These are phyloP conservation scores for Brassica juncea DNA, from an alignment of 345 rosid species.

Conservation along the genomic window DNA sequence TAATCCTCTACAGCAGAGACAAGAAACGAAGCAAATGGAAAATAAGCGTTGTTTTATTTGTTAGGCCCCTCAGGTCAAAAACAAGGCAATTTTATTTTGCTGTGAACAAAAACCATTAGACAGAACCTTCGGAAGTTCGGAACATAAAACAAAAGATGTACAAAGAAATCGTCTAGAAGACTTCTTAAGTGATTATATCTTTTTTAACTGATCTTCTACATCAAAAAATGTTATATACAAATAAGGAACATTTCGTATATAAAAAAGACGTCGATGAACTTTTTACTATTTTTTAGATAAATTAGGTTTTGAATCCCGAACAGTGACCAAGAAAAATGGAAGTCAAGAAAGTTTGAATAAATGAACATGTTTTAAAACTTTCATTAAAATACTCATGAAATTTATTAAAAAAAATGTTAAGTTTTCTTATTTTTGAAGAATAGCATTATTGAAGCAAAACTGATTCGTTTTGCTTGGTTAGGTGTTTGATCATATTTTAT, in stretches of 20 bases:
- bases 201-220: not conserved
- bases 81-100: conserved; percentile 18
- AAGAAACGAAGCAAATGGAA: conserved; percentile 52
- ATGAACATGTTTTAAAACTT: not conserved
- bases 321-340: not conserved
- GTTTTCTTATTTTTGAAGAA: too few relatives aligned
- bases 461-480: too few relatives aligned
- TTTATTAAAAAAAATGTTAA: too few relatives aligned
- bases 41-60: conserved; percentile 12
- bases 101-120: conserved; percentile 24
- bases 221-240: not conserved
- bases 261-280: not conserved
- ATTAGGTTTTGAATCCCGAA: not conserved
- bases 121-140: conserved; percentile 26
- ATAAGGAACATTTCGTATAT: not conserved
- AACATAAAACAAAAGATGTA: not conserved
- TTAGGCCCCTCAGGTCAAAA: conserved; percentile 22
- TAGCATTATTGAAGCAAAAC: too few relatives aligned
- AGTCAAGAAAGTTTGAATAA: not conserved
- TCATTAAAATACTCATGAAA: too few relatives aligned
- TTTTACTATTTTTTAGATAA: not conserved
- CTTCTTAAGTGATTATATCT: conserved; percentile 16
- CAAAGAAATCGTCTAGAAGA: conserved; percentile 23
- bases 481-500: too few relatives aligned
- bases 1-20: conserved; percentile 53